These are phyloP conservation scores for Pseudogymnoascus sp. DNA, from an alignment of 2,329 filamentous ascomycete species.

Conservation along the genomic window DNA sequence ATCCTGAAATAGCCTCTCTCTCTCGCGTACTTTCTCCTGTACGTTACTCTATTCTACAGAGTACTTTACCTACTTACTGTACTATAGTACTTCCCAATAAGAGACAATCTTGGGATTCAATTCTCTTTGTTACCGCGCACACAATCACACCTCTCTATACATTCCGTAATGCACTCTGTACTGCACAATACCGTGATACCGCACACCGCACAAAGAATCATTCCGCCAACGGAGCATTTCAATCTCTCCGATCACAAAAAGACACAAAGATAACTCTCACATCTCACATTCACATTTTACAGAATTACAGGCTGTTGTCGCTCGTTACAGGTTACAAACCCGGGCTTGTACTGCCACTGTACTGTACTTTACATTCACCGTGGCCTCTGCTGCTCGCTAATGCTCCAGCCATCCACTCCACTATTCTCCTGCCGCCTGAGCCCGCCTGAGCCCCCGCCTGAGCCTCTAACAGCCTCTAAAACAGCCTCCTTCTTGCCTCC, in stretches of 20 bases:
- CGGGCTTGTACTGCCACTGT: background rate
- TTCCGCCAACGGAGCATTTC: background rate
- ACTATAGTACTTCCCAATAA: background rate
- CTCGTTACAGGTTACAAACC: background rate
- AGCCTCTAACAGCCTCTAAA: background rate
- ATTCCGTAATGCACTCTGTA: background rate
- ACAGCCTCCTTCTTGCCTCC: background rate
- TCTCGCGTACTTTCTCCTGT: background rate
- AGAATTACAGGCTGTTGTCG: background rate
- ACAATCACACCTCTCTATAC: background rate
- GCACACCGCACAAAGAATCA: background rate
- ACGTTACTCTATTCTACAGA: too few species aligned
- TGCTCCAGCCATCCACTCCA: background rate
- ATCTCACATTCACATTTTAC: background rate
- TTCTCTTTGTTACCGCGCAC: background rate
- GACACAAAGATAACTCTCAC: background rate
- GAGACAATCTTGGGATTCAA: background rate
- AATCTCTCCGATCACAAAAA: background rate
- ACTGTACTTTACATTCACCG: background rate
- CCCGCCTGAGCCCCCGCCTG: background rate
- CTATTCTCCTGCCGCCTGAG: background rate
- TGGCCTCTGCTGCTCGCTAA: background rate
- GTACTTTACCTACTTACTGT: background rate
- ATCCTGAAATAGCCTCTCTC: background rate
- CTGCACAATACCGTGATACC: background rate